A percentile compares a stretch with the other conserved stretches of the same genome.
Evolutionary conservation across 2,329 filamentous ascomycete species (phyloP).

Genomic region (Aspergillus felis): DNA sequence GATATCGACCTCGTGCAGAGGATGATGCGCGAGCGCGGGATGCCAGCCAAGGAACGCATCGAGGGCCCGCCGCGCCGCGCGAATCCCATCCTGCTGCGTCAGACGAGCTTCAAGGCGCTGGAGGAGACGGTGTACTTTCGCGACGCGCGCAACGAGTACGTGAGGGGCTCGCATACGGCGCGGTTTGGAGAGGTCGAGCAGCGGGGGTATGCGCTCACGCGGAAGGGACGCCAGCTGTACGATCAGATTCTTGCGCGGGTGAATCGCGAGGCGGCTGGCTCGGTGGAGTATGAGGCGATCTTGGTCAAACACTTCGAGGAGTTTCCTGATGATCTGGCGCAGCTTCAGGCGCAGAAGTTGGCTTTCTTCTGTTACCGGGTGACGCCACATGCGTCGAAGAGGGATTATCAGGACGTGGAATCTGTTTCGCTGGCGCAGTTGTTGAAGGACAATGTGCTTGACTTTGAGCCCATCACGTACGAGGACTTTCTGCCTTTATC

Average conservation of each 20-base stretch:
- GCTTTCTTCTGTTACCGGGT: constrained; percentile 40
- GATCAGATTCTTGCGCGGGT: constrained; percentile 39
- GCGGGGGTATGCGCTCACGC: constrained; percentile 49
- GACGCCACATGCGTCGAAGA: constrained; percentile 9
- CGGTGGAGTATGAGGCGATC: constrained; percentile 13
- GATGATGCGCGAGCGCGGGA: constrained; percentile 39
- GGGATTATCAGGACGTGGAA: background rate
- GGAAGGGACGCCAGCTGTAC: constrained; percentile 44
- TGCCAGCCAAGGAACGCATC: constrained; percentile 48
- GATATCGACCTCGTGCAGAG: constrained; percentile 47
- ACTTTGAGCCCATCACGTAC: constrained; percentile 47
- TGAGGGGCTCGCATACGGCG: constrained; percentile 45
- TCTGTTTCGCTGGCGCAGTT: constrained; percentile 25
- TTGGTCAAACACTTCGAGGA: constrained; percentile 29
- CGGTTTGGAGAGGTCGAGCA: constrained; percentile 54
- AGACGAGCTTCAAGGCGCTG: constrained; percentile 53
- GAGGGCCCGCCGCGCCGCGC: constrained; percentile 48
- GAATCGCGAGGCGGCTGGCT: constrained; percentile 11
- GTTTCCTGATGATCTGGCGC: constrained; percentile 43
- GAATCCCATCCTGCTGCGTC: constrained; percentile 48
- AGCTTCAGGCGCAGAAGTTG: constrained; percentile 34
- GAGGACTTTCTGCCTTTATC: constrained; percentile 54
- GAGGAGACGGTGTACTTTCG: constrained; percentile 47
- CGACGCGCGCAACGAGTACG: constrained; percentile 9
- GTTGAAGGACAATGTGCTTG: constrained; percentile 30